Evolutionary conservation across 2,329 filamentous ascomycete genomes (phyloP), one percentile per base, ranked within the genome.

Genomic region (Cordyceps farinosa): DNA sequence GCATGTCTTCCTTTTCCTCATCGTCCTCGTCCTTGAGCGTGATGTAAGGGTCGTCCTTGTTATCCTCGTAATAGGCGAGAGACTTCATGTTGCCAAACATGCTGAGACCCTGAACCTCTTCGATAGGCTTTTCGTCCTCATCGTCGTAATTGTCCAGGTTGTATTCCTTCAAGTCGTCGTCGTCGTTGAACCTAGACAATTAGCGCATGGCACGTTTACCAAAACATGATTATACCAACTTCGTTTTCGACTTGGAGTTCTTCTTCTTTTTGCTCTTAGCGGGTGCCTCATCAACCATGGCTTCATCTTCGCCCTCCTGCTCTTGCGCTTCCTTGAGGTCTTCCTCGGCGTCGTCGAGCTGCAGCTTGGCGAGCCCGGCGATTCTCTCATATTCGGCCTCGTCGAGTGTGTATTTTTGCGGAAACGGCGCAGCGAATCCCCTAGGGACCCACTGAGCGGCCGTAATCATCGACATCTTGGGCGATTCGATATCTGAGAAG

Each of bases 71-170:
- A 78, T 97, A 99, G 15, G 92, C 90, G 32, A 99, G 82, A 36
- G 91, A 93, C 77, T 95, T 96, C 73, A 96, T 86, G 73, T 97
- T 97, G 72, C 93, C 92, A 74, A 99, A 98, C 85, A 97, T 97
- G 70, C 88, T 89, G 83, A 95, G 89, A 61, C 88, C 85, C 71
- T 91, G 88, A 56, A 85, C 87, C 22, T 78, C 77, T n/a, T 62
- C 40, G 29, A 80, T 81, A 27, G 80, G 65, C 38, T 69, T 67
- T 34, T 74, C 72, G 22, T 72, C 75, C 17, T 91, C 85, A 36
- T 87, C 87, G 53, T 99, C 95, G 75, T 99, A 99, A 76, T 97
- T 88, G 67, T 98, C 94, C 61, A 99, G 84, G 73, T 99, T 89
- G 77, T 97, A 99, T 77, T 99, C 92, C 77, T 94, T 95, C 56